A percentile compares a stretch with the other conserved stretches of the same genome.
These are phyloP conservation scores for Blastomyces parvus DNA, from an alignment of 2,329 filamentous ascomycete species.

Conservation along the genomic window DNA sequence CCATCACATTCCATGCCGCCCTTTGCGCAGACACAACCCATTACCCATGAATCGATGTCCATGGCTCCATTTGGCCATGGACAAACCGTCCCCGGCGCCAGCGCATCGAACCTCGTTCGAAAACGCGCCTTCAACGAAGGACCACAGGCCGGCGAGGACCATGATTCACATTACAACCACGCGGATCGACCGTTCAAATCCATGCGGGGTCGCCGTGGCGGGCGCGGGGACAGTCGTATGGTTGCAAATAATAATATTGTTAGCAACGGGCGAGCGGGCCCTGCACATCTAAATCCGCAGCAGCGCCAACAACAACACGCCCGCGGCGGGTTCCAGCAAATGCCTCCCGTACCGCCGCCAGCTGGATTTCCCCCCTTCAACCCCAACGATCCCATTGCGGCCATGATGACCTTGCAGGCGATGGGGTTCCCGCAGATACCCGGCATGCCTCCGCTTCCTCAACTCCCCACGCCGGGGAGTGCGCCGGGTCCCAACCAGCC, in stretches of 20 bases:
- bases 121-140: slow-evolving; percentile 48
- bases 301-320: slow-evolving; percentile 23
- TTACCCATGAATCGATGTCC: slow-evolving; percentile 16
- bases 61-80: slow-evolving; percentile 13
- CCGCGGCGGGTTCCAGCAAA: slow-evolving; percentile 28
- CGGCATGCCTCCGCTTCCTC: slow-evolving; percentile 37
- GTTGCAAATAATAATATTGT: slow-evolving; percentile 23
- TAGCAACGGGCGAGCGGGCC: slow-evolving; percentile 26
- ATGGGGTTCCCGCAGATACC: slow-evolving; percentile 45
- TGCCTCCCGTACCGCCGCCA: slow-evolving; percentile 28
- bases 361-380: slow-evolving; percentile 45
- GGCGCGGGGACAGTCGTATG: slow-evolving; percentile 16
- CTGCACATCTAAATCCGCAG: slow-evolving; percentile 8
- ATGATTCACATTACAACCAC: slow-evolving; percentile 30
- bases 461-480: slow-evolving; percentile 14
- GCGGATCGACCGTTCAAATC: slow-evolving; percentile 41
- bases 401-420: slow-evolving; percentile 45
- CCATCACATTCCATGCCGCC: slow-evolving; percentile 3
- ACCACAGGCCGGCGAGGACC: slow-evolving; percentile 38
- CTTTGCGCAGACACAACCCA: slow-evolving; percentile 15
- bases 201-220: slow-evolving; percentile 30
- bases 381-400: slow-evolving; percentile 46
- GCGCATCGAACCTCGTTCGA: slow-evolving; percentile 27
- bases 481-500: slow-evolving; percentile 16
- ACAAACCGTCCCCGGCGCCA: slow-evolving; percentile 10